Evolutionary conservation across 1,284 basidiomycete species (phyloP), one percentile per base, ranked within the genome.

Genomic region (Microbotryomycetes sp.): DNA sequence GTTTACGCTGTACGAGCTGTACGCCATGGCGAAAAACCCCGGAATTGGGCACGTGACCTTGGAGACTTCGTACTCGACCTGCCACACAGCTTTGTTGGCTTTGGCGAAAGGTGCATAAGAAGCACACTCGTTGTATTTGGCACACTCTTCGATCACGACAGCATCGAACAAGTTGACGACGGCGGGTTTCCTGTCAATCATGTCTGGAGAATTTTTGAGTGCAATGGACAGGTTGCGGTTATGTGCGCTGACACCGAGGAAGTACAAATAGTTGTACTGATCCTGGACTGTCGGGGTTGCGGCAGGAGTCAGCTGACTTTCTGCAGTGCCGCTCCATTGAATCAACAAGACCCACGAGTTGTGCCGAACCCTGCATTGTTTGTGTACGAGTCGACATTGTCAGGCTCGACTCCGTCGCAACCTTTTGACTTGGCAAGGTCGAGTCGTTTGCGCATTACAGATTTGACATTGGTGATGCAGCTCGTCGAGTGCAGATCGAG

Each of bases 331-430:
- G n/a, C 15, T 15, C 15, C 15, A 46, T 46, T 19, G 12, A 12
- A 19, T 32, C 12, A 12, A 31, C 14, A 7, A 54, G 54, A 19
- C 47, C 57, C 60, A 54, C 19, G 54, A 57, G 6, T 51, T 63
- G 59, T 71, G 25, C 68, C 68, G 49, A 67, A 65, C 32, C 64
- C 67, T 25, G 68, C 64, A 19, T 63, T 63, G 59, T 74, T 74
- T 36, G 59, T 60, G 59, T 71, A 74, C 56, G 68, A 56, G 49
- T 76, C 75, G 12, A 75, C 72, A 56, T 75, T 75, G 61, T 77
- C 76, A 7, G 74, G 74, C 61, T 77, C 75, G 23, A 77, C 66
- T 14, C 66, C 75, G 56, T 77, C 74, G 60, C 76, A 77, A n/a
- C 73, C 74, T 63, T 74, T 75, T 2, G 47, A 55, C 29, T 64